Evolutionary conservation across 345 rosid genomes (phyloP), one percentile per base, ranked within the genome.

Genomic region (Gossypium sturtianum): DNA sequence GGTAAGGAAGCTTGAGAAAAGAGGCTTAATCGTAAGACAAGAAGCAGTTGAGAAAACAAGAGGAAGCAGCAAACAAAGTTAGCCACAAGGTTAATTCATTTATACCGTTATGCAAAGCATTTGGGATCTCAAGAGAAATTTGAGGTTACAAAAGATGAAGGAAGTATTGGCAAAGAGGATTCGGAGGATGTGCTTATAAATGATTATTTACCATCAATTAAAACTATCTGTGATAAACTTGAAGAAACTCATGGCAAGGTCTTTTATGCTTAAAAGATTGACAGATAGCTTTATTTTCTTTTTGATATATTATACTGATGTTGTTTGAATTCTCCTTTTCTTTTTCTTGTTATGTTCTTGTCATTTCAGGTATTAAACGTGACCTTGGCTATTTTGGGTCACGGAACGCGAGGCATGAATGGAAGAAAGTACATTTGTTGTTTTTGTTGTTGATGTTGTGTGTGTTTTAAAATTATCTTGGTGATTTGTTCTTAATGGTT

Each of bases 201-300:
- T 82, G 98, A 94, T 84, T 88, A 80, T 82, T 66, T 86, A 71
- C 93, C 96, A 17, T 89, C 93, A 45, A 89, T 91, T 94, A 80
- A 80, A 83, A 93, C 91, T 45, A 71, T 92, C 34, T 90, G 93
- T 81, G 88, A 90, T 82, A 87, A 82, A 74, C 97, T 94, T 76
- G 91, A 89, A 80, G 86, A 83, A 70, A 89, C 90, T 29, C 85
- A 85, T 54, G 90, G 83, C 61, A 90, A 88, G 92, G 97, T 93
- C 68, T 76, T 76, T 70, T 64, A 58, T 74, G 15, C 74, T 20
- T 65, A 2, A 25, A 79, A 49, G 38, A 52, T 66, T 63, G 12
- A 45, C 3, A 23, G 1, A 72, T 25, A 3, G 56, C 22, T 76
- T 81, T 66, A 48, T 10, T 65, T 74, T 82, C 70, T 22, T 10